Conservation (phyloP, 768 basidiomycete species). For the Suillus bovinus region DNA sequence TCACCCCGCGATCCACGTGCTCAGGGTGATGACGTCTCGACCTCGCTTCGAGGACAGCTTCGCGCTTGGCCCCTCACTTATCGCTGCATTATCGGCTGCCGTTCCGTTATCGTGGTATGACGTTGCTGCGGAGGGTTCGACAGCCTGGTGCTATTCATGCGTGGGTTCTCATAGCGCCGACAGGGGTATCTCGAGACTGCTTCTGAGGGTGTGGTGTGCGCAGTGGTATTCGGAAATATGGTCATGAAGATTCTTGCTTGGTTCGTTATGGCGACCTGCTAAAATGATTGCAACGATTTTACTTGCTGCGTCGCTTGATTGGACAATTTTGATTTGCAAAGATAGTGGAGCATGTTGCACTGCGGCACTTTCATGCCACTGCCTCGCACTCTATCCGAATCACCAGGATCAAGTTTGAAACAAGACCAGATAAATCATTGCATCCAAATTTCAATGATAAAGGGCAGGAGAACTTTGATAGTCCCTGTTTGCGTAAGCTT, state of each 20-base stretch:
- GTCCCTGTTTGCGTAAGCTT: neutral
- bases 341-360: neutral
- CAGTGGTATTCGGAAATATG: neutral
- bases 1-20: constrained; percentile 2
- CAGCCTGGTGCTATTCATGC: neutral
- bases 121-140: neutral
- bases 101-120: neutral
- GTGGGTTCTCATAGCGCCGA: neutral
- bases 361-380: neutral
- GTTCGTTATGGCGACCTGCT: neutral
- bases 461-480: constrained; percentile 4
- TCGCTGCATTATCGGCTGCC: constrained; percentile 3
- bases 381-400: neutral
- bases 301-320: neutral
- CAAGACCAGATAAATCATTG: neutral
- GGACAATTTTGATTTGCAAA: neutral
- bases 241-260: neutral
- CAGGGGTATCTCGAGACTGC: constrained; percentile 3
- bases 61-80: constrained; percentile 4
- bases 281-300: neutral
- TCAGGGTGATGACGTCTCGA: neutral
- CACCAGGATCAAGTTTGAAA: neutral
- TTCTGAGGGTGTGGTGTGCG: neutral
- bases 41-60: neutral
- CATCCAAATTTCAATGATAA: constrained; percentile 1